These are phyloP conservation scores for Trypanosomatidae sp. DNA, from an alignment of 208 protist genomes.

Conservation along the genomic window DNA sequence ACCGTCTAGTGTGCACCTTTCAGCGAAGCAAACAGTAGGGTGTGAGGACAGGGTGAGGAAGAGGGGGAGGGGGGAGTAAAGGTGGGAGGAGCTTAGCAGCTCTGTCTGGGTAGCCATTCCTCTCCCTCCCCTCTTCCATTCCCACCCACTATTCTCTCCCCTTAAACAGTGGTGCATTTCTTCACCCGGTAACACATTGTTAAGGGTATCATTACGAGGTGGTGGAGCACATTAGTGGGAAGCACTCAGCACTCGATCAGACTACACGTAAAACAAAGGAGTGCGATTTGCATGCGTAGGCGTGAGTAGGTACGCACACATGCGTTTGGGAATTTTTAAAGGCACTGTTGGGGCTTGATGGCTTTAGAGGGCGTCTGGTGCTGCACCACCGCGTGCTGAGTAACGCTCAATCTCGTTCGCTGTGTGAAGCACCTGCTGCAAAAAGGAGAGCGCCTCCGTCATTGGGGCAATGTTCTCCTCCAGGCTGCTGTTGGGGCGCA, in stretches of 20 bases:
- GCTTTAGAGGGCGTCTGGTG: conserved; percentile 57
- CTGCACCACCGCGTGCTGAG: conserved; percentile 63
- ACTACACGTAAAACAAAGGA: neutral
- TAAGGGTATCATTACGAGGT: neutral
- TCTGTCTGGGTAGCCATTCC: neutral
- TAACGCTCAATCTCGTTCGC: conserved; percentile 83
- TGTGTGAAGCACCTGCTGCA: conserved; percentile 77
- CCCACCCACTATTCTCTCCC: neutral
- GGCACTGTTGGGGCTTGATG: neutral
- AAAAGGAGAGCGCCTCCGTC: conserved; percentile 75
- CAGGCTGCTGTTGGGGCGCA: conserved; percentile 49
- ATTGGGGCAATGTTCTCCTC: conserved; percentile 82
- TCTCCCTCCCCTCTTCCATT: neutral
- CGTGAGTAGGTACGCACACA: neutral
- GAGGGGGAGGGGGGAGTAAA: neutral
- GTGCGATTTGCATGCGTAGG: neutral
- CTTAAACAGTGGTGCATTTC: neutral
- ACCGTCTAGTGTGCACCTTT: neutral
- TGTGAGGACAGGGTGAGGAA: neutral
- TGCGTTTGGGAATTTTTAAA: neutral
- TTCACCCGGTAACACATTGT: neutral
- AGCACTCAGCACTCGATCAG: neutral
- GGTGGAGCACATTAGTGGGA: neutral
- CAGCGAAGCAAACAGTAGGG: neutral
- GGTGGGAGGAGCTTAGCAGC: neutral